Base-by-base conservation (phyloP, 345 rosid species). In the Lepidium didymum region DNA sequence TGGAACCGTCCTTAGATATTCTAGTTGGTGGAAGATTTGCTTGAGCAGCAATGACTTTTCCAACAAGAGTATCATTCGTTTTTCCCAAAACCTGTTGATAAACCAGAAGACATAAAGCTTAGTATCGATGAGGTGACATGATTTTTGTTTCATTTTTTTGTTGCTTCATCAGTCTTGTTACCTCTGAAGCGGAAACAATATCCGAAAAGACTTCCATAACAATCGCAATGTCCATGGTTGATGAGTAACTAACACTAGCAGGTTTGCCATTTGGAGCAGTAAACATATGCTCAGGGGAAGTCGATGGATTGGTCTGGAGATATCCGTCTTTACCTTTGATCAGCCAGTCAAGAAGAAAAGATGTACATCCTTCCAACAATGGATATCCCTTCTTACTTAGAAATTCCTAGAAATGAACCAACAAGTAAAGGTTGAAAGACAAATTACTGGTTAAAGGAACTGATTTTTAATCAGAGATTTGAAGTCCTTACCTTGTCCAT, bases 171-270 rank as follows among this genome's bases (percentile, higher is more conserved):
- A 21, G 66, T 49, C 50, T 69, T 41, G 45, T 81, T 77, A 94
- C 97, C 99, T 89, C 87, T 55, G 97, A 84, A 2, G 97, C 91
- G 2, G 91, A 83, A 54, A 83, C 74, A 64, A 91, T 80, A 63
- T 74, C 81, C 49, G 86, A 78, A 71, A 94, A 94, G 47, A 91
- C 84, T 82, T 86, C 97, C 59, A 73, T 83, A 57, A 87, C 77
- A 78, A 94, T 87, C 57, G 87, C 84, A 82, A 91, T 83, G 71
- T 94, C 99, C 97, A 94, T 94, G 53, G 97, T 94, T 53, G 97
- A 75, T 63, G 97, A 94, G 85, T 87, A 85, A 87, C 99, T 91
- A 64, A 94, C 93, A 73, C 87, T 81, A 36, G 96, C 97, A 64
- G 63, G 83, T 70, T 79, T 83, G 46, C 96, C 96, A 75, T 85